phyloP scores from a whole-genome alignment of 768 basidiomycete species.

The Termitomyces heimii region DNA sequence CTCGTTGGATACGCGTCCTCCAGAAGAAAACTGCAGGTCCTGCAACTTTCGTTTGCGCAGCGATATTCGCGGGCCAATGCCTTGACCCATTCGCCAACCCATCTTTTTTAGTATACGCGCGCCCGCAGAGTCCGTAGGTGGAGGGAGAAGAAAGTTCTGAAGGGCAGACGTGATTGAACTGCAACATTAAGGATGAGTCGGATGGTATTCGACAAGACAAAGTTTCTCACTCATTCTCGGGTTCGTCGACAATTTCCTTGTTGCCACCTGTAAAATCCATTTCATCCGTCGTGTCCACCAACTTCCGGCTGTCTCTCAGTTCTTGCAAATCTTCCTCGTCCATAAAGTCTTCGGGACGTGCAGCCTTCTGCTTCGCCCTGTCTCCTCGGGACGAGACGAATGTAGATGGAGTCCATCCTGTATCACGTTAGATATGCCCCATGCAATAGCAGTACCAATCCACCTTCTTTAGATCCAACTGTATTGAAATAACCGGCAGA shows the following conservation, averaged over 20 bases:
- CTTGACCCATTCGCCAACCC: constrained; percentile 93
- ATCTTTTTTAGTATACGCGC: constrained; percentile 87
- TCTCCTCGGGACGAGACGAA: constrained; percentile 87
- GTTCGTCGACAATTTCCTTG: constrained; percentile 35
- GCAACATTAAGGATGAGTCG: constrained; percentile 1
- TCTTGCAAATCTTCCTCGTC: constrained; percentile 96
- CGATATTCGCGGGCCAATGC: constrained; percentile 86
- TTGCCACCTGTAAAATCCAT: constrained; percentile 63
- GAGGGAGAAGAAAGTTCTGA: constrained; percentile 60
- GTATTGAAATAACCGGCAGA: constrained; percentile 96
- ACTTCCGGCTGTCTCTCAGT: constrained; percentile 60
- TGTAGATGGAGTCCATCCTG: constrained; percentile 92
- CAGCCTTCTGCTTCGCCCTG: constrained; percentile 55
- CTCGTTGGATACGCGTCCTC: constrained; percentile 22
- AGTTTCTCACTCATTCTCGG: constrained; percentile 49
- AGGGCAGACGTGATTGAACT: constrained; percentile 64
- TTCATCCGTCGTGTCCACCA: constrained; percentile 78
- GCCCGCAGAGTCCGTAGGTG: constrained; percentile 76
- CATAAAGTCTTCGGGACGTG: constrained; percentile 93
- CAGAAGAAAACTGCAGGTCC: constrained; percentile 42
- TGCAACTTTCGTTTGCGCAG: constrained; percentile 70
- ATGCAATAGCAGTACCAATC: constrained; percentile 8
- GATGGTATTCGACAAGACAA: neutral
- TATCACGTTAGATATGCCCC: constrained; percentile 1
- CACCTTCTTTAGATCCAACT: constrained; percentile 94